These are phyloP conservation scores for Saccharum hybrid DNA, from an alignment of 202 grass and related monocot species.

Conservation along the genomic window DNA sequence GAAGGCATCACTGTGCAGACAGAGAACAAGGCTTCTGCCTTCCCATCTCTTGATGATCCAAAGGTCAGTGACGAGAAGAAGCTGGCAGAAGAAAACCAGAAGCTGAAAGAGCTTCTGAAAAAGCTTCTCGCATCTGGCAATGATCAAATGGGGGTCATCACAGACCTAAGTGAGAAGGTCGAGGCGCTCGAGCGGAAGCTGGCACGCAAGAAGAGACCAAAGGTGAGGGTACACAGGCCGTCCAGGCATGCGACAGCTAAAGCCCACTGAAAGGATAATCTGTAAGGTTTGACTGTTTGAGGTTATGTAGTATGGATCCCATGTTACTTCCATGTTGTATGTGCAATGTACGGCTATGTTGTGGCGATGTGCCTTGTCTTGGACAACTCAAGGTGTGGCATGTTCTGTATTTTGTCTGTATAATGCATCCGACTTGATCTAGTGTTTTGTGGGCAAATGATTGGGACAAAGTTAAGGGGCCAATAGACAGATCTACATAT, in stretches of 20 bases:
- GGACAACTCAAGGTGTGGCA: neutral
- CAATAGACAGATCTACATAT: neutral
- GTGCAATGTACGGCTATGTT: neutral
- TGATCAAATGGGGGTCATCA: slow-evolving; percentile 56
- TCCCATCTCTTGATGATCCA: neutral
- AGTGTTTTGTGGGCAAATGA: neutral
- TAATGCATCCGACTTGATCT: neutral
- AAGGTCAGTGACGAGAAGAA: slow-evolving; percentile 45
- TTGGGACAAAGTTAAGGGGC: neutral
- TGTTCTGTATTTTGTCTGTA: slow-evolving; percentile 21
- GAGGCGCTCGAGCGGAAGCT: slow-evolving; percentile 65
- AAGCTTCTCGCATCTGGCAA: slow-evolving; percentile 60
- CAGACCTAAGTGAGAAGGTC: slow-evolving; percentile 66
- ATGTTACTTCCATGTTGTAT: slow-evolving; percentile 6
- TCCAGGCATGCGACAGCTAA: slow-evolving; percentile 2
- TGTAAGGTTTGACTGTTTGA: neutral
- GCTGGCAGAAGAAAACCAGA: slow-evolving; percentile 64
- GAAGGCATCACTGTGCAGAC: neutral
- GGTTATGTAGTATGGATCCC: neutral
- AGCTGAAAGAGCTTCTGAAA: slow-evolving; percentile 64
- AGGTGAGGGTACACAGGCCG: slow-evolving; percentile 48
- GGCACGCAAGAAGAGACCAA: slow-evolving; percentile 55
- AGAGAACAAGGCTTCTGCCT: slow-evolving; percentile 21
- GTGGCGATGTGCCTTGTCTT: neutral
- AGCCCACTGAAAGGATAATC: slow-evolving; percentile 27